Conservation (phyloP, 768 basidiomycete species). For the Mrakia frigida region DNA sequence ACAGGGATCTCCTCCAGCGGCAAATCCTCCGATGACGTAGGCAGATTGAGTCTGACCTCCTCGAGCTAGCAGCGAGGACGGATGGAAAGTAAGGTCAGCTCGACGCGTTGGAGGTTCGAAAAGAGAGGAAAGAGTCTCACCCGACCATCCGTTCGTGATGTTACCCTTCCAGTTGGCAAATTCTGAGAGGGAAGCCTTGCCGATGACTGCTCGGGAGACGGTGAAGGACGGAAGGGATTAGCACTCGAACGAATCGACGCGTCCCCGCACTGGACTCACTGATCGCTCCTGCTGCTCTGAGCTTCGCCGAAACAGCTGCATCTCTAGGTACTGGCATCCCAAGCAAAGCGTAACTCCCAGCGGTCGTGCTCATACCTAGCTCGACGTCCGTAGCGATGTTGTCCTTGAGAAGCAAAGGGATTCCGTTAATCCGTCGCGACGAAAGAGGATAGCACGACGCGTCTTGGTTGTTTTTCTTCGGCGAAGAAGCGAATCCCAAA, state of each 20-base stretch:
- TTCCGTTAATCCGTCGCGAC: too few species aligned
- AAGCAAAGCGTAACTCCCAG: slow-evolving; percentile 36
- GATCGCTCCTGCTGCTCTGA: slow-evolving; percentile 30
- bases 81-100: not conserved
- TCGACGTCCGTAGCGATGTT: slow-evolving; percentile 38
- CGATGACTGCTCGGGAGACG: slow-evolving; percentile 30
- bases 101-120: not conserved
- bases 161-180: slow-evolving; percentile 23
- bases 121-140: not conserved
- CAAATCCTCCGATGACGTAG: slow-evolving; percentile 38
- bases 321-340: slow-evolving; percentile 34
- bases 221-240: not conserved
- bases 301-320: slow-evolving; percentile 33
- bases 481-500: too few species aligned
- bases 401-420: slow-evolving; percentile 41
- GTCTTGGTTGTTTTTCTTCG: too few species aligned
- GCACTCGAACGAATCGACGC: not conserved
- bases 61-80: slow-evolving; percentile 18
- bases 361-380: slow-evolving; percentile 40
- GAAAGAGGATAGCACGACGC: too few species aligned
- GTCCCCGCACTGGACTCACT: not conserved
- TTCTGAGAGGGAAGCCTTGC: slow-evolving; percentile 40
- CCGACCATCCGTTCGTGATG: slow-evolving; percentile 38
- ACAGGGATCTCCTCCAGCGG: slow-evolving; percentile 36
- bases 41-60: slow-evolving; percentile 39